Evolutionary conservation across 495 filamentous ascomycete species (phyloP), one percentile per base, ranked within the genome.

Genomic region (Hypoxylon perforatum): DNA sequence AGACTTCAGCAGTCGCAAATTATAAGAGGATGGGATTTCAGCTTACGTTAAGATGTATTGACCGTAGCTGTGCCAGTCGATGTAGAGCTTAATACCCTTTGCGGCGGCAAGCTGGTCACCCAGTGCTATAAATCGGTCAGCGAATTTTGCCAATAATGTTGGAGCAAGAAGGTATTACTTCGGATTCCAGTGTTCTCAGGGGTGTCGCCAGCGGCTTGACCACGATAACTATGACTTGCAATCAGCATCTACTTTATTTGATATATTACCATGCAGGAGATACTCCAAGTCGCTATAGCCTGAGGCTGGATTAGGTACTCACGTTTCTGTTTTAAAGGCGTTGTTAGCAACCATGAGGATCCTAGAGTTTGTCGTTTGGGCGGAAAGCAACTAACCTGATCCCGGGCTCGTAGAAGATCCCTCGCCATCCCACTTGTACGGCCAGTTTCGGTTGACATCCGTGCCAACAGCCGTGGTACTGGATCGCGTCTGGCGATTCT

Each of bases 401-500:
- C 72, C 72, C 11, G 72, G 72, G 45, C 66, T 73, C 2, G 66
- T 68, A 10, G 72, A 75, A 14, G 72, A 75, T 11, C 72, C 72
- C 19, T 41, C 30, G 3, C 72, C 73, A 10, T 71, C 70, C 70
- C 70, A 75, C 7, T 65, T 49, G n/a, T 69, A 70, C 0, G 84
- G 79, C 85, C 87, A 90, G 76, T 90, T 90, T 49, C 87, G 79
- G 77, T 90, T 90, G 67, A 88, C 81, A 66, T 90, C 87, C 7
- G 76, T 79, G 8, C 87, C 87, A 21, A 88, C 35, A 65, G 85
- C 88, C 36, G 75, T 69, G 45, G 67, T 75, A 33, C 76, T 75
- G 0, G 77, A 70, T 30, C 72, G 77, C 7, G 77, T 73, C 57
- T 86, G 84, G 10, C 87, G 78, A 76, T 89, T 90, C 75, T 90